phyloP scores from a whole-genome alignment of 2,329 filamentous ascomycete species.

The Nannizzia gypsea region DNA sequence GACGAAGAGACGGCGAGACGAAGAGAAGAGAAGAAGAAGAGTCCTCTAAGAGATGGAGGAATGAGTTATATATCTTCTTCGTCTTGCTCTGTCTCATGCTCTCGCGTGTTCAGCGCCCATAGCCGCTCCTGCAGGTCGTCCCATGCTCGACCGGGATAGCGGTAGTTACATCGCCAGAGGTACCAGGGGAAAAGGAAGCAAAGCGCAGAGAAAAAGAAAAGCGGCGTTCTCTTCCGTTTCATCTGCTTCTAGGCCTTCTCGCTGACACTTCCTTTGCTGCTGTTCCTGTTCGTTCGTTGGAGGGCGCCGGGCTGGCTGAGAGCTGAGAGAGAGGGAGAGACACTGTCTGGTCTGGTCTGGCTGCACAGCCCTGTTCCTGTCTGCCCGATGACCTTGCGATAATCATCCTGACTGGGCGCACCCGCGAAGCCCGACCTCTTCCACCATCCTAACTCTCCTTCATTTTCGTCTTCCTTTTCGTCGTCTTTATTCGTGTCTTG shows the following conservation, averaged over 20 bases:
- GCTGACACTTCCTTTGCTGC: background rate
- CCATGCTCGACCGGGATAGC: background rate
- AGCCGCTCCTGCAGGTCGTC: background rate
- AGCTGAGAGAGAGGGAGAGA: too few relatives aligned
- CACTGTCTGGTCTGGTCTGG: too few relatives aligned
- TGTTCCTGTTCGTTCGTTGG: background rate
- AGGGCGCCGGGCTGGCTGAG: background rate
- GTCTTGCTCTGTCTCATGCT: background rate
- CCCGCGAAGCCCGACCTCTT: too few relatives aligned
- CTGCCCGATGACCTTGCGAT: background rate
- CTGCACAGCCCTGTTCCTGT: background rate
- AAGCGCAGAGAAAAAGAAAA: background rate
- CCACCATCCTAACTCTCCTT: too few relatives aligned
- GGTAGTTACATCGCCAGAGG: background rate
- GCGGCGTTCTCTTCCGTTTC: background rate
- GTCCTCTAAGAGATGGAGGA: too few relatives aligned
- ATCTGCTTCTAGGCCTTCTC: background rate
- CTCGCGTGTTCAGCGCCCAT: background rate
- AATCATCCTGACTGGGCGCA: background rate
- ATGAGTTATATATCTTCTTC: background rate
- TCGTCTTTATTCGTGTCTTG: background rate
- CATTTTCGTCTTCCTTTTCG: background rate
- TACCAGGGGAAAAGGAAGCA: background rate
- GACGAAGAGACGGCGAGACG: background rate
- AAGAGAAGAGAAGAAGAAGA: too few relatives aligned